These are phyloP conservation scores for Adansonia gregorii DNA, from an alignment of 441 rosid genomes.

Conservation along the genomic window DNA sequence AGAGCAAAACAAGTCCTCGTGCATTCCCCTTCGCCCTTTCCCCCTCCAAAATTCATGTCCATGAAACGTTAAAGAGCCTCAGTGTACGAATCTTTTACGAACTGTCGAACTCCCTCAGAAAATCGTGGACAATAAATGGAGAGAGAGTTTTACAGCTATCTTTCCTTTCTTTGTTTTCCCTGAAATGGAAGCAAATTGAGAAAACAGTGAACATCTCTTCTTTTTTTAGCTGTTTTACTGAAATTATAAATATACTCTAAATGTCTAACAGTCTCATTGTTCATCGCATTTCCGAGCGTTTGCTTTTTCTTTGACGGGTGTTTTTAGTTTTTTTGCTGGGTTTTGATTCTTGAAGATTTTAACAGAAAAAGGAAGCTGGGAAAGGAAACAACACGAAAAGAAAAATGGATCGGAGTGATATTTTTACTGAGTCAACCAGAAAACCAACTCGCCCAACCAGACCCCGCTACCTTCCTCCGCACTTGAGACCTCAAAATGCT, in stretches of 20 bases:
- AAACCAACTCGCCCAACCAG: slow-evolving; percentile 28
- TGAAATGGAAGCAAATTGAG: not conserved
- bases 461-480: slow-evolving; percentile 40
- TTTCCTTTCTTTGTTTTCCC: not conserved
- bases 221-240: no score
- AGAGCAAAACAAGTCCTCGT: not conserved
- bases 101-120: no score
- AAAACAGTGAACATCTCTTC: not conserved
- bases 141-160: not conserved
- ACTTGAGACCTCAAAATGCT: slow-evolving; percentile 25
- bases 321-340: not conserved
- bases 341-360: not conserved
- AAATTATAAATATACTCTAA: no score
- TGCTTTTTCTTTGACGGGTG: not conserved
- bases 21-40: not conserved
- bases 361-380: not conserved
- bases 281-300: not conserved
- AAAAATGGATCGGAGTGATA: slow-evolving; percentile 24
- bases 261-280: not conserved
- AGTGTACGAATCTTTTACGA: not conserved
- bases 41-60: not conserved
- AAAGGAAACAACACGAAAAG: not conserved
- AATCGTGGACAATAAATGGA: not conserved
- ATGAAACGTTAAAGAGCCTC: not conserved
- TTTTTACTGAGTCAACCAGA: slow-evolving; percentile 26